Base-by-base conservation (phyloP, 768 basidiomycete species). In the Hygrophorus pudorinus region DNA sequence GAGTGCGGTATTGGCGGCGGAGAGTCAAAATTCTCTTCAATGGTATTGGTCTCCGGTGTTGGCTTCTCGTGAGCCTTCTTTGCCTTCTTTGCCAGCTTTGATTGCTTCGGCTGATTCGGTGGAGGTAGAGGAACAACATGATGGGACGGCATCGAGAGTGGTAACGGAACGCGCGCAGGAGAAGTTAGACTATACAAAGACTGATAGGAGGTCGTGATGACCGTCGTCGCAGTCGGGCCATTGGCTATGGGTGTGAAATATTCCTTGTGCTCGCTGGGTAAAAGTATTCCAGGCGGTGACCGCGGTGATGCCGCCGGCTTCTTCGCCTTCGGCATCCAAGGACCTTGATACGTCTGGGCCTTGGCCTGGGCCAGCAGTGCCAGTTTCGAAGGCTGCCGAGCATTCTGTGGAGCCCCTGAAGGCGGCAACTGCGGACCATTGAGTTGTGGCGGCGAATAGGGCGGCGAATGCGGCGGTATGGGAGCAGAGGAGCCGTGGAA, bases 201-300 rank as follows among this genome's bases (percentile, higher is more conserved):
- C 48, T 86, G 85, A 49, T 85, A 86, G 0, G 81, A 79, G 2
- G 85, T 87, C 0, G 85, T 88, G 54, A 88, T 88, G 1, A 85
- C 85, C 12, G 85, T 86, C 0, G 85, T 88, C 10, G 78, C 85
- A n/a, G 83, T 79, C 2, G 81, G 64, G 0, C 85, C 84, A 54
- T 88, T 88, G n/a, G 81, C 82, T 36, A 82, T 85, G 1, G 86
- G 85, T 12, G 75, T 81, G 9, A 86, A 61, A 56, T 80, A 84
- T 55, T 86, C 78, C 5, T 85, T 87, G 40, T 61, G 75, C 38
- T 72, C 51, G 37, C 59, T 63, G n/a, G 70, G 71, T 44, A 75
- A 59, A 6, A 62, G 16, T 18, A 17, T 7, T 6, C 40, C 39
- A 2, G 18, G 46, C 5, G 38, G 16, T 24, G 40, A 34, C 33